Evolutionary conservation across 345 rosid species (phyloP).

Genomic region (Punica granatum): DNA sequence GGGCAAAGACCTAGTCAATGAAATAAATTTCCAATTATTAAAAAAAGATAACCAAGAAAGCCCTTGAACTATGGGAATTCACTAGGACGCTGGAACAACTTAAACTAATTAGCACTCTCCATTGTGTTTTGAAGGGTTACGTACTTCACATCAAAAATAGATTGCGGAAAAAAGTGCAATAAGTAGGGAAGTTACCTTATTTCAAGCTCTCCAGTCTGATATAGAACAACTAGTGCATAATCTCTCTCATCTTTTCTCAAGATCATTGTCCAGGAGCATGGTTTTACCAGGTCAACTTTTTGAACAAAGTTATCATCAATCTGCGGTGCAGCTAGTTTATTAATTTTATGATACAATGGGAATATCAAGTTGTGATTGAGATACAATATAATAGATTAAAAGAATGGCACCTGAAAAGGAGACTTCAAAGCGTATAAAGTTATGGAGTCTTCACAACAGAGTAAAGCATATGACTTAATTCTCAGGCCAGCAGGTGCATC

Average conservation of each 20-base stretch:
- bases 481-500: slow-evolving; percentile 18
- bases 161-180: neutral
- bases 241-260: slow-evolving; percentile 42
- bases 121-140: neutral
- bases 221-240: slow-evolving; percentile 48
- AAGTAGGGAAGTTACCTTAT: slow-evolving; percentile 37
- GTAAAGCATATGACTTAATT: slow-evolving; percentile 27
- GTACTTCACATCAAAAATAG: neutral
- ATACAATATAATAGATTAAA: neutral
- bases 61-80: neutral
- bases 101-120: neutral
- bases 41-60: neutral
- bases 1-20: slow-evolving; percentile 53
- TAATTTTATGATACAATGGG: slow-evolving; percentile 4
- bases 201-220: slow-evolving; percentile 65
- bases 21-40: neutral
- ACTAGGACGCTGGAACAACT: neutral
- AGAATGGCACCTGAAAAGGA: slow-evolving; percentile 49
- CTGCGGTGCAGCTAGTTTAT: slow-evolving; percentile 30
- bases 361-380: neutral
- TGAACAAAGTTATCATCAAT: slow-evolving; percentile 32
- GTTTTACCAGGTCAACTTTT: slow-evolving; percentile 44
- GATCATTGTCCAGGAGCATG: slow-evolving; percentile 70
- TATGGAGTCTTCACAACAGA: slow-evolving; percentile 62
- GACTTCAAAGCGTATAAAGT: slow-evolving; percentile 41